These are phyloP conservation scores for Canavalia gladiata DNA, from an alignment of 306 rosid species.

Conservation along the genomic window DNA sequence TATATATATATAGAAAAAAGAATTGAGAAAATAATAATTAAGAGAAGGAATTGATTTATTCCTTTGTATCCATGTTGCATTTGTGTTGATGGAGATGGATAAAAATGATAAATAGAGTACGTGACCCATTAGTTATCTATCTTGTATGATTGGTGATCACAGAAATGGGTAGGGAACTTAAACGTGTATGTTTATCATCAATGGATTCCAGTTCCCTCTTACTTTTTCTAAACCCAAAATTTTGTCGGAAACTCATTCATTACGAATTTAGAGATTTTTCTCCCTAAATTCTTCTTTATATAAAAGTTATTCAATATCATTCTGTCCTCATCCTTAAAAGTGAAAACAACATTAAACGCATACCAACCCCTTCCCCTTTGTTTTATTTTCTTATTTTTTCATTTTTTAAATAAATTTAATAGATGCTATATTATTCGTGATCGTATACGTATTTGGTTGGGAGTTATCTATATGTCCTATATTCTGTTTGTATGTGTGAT, in stretches of 20 bases:
- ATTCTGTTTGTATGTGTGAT: no score
- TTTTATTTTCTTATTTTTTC: neutral
- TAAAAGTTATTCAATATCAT: neutral
- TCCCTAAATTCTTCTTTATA: no score
- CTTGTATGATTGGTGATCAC: constrained; percentile 8
- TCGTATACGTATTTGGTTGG: neutral
- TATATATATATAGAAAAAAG: no score
- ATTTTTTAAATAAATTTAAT: neutral
- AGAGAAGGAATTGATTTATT: no score
- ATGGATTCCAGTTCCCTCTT: constrained; percentile 20
- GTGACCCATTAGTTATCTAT: constrained; percentile 9
- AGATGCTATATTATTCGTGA: neutral
- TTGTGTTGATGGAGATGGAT: neutral
- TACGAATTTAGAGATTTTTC: neutral
- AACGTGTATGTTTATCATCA: constrained; percentile 8
- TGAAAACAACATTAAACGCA: neutral
- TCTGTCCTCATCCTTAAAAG: neutral
- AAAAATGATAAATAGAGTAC: neutral
- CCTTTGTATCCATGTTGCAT: neutral
- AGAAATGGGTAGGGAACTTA: neutral
- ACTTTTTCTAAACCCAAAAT: neutral
- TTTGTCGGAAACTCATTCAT: constrained; percentile 28
- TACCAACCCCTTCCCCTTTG: neutral
- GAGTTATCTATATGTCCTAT: no score
- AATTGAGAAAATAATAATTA: no score